These are phyloP conservation scores for Lasiodiplodia sp. DNA, from an alignment of 2,329 filamentous ascomycete genomes.

Conservation along the genomic window DNA sequence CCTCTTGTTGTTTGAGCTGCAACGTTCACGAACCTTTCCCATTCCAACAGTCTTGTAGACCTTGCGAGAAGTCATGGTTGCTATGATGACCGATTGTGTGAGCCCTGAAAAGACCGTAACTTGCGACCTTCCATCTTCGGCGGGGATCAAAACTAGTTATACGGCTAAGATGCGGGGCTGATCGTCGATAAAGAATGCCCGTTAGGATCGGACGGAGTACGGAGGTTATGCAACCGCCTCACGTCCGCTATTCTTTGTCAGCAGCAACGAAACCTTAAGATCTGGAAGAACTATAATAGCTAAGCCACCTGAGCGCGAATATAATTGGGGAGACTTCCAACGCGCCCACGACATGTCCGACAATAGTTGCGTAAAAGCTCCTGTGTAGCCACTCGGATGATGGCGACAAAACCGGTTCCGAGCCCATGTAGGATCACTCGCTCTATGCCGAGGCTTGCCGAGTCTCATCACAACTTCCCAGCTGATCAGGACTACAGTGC, in stretches of 20 bases:
- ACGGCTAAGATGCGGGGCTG: background rate
- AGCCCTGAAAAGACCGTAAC: background rate
- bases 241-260: background rate
- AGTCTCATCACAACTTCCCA: background rate
- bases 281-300: no score
- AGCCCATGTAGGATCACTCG: no score
- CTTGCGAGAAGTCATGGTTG: background rate
- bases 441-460: background rate
- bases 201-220: background rate
- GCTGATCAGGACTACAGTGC: no score
- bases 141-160: background rate
- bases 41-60: background rate
- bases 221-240: background rate
- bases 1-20: no score
- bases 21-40: background rate
- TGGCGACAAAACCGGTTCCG: no score
- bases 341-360: no score
- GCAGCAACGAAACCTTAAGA: background rate
- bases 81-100: background rate
- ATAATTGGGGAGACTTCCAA: no score
- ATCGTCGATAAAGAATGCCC: background rate
- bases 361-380: no score
- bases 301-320: no score
- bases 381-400: no score
- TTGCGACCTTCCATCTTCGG: background rate